phyloP scores from a whole-genome alignment of 2,329 filamentous ascomycete species.

The Purpureocillium takamizusanense region DNA sequence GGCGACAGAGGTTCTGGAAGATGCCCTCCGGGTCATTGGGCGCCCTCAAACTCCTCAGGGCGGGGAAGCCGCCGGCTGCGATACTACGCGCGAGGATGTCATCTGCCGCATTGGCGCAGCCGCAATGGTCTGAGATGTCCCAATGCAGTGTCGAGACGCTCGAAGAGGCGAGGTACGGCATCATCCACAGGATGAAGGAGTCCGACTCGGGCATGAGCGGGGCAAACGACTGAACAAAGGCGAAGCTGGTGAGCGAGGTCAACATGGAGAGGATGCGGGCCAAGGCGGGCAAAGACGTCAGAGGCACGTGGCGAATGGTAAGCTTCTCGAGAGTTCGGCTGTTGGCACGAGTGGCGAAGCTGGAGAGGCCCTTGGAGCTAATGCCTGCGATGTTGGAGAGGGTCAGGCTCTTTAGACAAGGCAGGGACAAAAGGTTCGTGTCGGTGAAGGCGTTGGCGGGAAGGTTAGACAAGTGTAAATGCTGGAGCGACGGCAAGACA shows the following conservation, averaged over 20 bases:
- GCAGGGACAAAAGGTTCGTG: constrained; percentile 42
- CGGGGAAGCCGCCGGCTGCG: constrained; percentile 50
- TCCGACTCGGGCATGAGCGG: constrained; percentile 47
- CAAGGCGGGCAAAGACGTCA: constrained; percentile 47
- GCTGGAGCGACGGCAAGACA: constrained; percentile 43
- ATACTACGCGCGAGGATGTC: constrained; percentile 57
- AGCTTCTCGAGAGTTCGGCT: constrained; percentile 38
- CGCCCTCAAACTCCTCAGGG: constrained; percentile 48
- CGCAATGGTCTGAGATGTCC: constrained; percentile 48
- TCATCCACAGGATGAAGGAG: constrained; percentile 47
- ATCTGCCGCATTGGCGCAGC: constrained; percentile 41
- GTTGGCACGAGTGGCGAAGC: constrained; percentile 41
- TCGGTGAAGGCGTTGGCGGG: constrained; percentile 49
- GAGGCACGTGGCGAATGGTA: constrained; percentile 45
- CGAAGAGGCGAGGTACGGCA: constrained; percentile 51
- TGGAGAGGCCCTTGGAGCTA: constrained; percentile 44
- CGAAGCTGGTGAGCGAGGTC: constrained; percentile 35
- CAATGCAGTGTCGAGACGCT: constrained; percentile 50
- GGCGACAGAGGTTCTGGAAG: constrained; percentile 61
- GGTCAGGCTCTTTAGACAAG: constrained; percentile 43
- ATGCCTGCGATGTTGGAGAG: constrained; percentile 48
- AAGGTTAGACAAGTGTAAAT: constrained; percentile 50
- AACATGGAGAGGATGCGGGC: constrained; percentile 52
- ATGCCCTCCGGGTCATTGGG: constrained; percentile 62
- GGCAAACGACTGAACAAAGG: constrained; percentile 44